Conservation (phyloP, 2,329 filamentous ascomycete genomes). For the Spiromastix sp. region DNA sequence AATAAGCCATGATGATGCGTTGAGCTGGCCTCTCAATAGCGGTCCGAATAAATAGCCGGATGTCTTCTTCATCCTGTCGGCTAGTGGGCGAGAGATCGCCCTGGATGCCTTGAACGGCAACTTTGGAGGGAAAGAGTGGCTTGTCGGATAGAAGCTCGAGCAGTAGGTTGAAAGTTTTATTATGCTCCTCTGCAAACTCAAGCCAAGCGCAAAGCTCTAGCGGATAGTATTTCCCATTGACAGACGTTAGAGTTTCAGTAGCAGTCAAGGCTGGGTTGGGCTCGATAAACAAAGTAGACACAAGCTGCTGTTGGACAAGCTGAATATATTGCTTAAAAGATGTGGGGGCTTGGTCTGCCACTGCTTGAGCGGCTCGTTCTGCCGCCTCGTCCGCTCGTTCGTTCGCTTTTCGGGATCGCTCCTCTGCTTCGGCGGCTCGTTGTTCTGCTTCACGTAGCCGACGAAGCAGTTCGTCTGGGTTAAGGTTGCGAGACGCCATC, state of each 20-base stretch:
- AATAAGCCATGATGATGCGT: not conserved
- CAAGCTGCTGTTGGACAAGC: not conserved
- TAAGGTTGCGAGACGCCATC: not conserved
- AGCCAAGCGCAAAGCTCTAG: not conserved
- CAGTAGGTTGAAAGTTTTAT: not conserved
- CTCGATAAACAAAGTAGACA: constrained; percentile 1
- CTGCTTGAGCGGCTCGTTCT: not conserved
- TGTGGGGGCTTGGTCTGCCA: constrained; percentile 1
- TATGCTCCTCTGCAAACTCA: not conserved
- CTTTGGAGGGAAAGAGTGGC: not conserved
- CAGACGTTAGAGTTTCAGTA: not conserved
- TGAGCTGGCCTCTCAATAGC: constrained; percentile 1
- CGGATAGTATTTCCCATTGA: constrained; percentile 3
- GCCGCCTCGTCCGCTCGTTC: not conserved
- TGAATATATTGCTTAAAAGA: not conserved
- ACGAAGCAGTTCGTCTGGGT: not conserved
- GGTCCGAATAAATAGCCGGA: constrained; percentile 1
- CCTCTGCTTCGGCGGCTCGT: too few relatives aligned
- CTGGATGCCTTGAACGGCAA: not conserved
- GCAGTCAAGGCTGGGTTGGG: not conserved
- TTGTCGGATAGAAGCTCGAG: not conserved
- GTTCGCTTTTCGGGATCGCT: too few relatives aligned
- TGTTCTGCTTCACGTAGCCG: too few relatives aligned
- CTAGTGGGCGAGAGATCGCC: not conserved
- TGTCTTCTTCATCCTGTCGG: constrained; percentile 1